A percentile compares a stretch with the other conserved stretches of the same genome.
Evolutionary conservation across 2,329 filamentous ascomycete species (phyloP).

Genomic region (Colletotrichum spinosum): DNA sequence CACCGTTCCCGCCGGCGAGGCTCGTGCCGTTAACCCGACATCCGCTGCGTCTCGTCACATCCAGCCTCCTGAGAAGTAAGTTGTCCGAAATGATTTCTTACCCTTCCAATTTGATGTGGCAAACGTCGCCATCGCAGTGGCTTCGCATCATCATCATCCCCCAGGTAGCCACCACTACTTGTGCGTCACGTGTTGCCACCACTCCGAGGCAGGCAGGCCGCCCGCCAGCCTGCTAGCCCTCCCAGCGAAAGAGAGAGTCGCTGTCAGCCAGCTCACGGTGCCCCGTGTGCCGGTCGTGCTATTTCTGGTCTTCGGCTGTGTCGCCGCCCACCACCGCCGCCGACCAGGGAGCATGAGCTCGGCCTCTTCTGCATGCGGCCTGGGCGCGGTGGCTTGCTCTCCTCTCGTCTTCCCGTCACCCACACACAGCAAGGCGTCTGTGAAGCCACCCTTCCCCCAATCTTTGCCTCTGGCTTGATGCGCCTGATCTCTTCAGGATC

Average conservation of each 20-base stretch:
- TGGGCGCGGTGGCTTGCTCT: conserved; percentile 37
- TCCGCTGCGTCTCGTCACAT: conserved; percentile 60
- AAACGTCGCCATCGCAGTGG: background rate
- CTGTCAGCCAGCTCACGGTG: conserved; percentile 5
- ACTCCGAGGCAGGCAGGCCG: too few relatives aligned
- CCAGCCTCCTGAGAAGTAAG: conserved; percentile 67
- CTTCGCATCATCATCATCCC: conserved; percentile 12
- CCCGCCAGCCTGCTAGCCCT: too few relatives aligned
- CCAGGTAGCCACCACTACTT: too few relatives aligned
- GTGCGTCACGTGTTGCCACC: too few relatives aligned
- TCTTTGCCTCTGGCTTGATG: conserved; percentile 1
- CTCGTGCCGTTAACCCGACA: conserved; percentile 56
- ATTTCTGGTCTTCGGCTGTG: conserved; percentile 36
- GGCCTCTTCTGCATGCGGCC: conserved; percentile 37
- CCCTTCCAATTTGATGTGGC: conserved; percentile 15
- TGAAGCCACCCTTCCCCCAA: background rate
- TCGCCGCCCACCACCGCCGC: conserved; percentile 31
- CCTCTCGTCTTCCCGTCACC: conserved; percentile 19
- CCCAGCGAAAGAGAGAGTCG: too few relatives aligned
- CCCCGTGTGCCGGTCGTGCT: conserved; percentile 26
- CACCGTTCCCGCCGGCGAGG: conserved; percentile 58
- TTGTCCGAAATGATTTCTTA: conserved; percentile 39
- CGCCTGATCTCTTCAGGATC: conserved; percentile 15
- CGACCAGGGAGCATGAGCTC: conserved; percentile 25
- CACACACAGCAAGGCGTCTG: too few relatives aligned